Conservation (phyloP, 23 red algal genomes). For the Gracilaria gracilis region DNA sequence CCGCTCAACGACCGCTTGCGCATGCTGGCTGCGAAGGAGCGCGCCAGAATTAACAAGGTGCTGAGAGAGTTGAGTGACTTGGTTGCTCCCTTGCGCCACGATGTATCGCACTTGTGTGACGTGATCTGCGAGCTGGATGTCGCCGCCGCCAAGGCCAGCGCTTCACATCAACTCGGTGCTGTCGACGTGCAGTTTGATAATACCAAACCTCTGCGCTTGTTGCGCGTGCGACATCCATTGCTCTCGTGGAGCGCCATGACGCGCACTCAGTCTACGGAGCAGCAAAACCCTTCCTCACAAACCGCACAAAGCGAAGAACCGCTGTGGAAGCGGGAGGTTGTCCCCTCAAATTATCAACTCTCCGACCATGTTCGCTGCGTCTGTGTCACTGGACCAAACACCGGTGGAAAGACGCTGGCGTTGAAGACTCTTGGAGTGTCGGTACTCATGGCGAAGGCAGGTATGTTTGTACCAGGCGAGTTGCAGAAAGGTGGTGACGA, state of each 20-base stretch:
- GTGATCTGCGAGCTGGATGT: constrained; percentile 73
- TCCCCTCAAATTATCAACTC: constrained; percentile 83
- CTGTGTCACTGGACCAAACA: constrained; percentile 92
- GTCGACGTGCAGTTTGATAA: constrained; percentile 68
- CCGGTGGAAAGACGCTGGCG: constrained; percentile 95
- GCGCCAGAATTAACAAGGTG: constrained; percentile 59
- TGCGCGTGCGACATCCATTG: constrained; percentile 83
- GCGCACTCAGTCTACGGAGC: background rate
- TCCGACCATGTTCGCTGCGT: constrained; percentile 60
- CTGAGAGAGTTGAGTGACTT: constrained; percentile 54
- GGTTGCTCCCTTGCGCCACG: constrained; percentile 50
- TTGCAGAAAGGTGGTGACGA: constrained; percentile 7
- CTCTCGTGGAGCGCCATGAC: constrained; percentile 70
- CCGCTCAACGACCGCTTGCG: constrained; percentile 68
- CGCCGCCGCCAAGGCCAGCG: constrained; percentile 79
- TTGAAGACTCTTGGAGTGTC: constrained; percentile 88
- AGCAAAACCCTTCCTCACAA: background rate
- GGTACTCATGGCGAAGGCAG: constrained; percentile 91
- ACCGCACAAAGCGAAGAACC: background rate
- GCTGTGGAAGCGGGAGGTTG: constrained; percentile 43
- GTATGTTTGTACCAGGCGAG: constrained; percentile 74
- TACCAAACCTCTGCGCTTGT: constrained; percentile 44
- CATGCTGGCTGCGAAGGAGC: constrained; percentile 75
- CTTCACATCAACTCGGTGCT: constrained; percentile 49
- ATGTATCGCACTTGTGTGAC: constrained; percentile 27